Conservation (phyloP, 1,139 yeast species). For the Blastobotrys arbuscula region DNA sequence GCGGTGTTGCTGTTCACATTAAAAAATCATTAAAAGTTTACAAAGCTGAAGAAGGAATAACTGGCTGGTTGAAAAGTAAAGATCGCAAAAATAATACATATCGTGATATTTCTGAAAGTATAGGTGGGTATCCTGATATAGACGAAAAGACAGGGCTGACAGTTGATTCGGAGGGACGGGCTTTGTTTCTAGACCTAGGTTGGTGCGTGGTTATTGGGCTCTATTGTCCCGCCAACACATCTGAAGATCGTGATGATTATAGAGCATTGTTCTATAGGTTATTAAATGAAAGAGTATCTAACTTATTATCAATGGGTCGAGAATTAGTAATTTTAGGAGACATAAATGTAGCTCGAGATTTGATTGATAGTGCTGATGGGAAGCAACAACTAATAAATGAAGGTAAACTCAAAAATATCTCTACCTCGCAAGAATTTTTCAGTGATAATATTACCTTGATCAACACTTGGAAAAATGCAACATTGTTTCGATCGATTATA, state of each 20-base stretch:
- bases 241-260: conserved; percentile 65
- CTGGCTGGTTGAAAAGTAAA: conserved; percentile 51
- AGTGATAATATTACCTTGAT: conserved; percentile 17
- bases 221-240: conserved; percentile 92
- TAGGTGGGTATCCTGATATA: conserved; percentile 68
- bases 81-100: conserved; percentile 23
- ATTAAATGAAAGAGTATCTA: conserved; percentile 55
- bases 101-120: conserved; percentile 32
- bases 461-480: conserved; percentile 26
- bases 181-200: conserved; percentile 68
- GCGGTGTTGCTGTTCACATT: conserved; percentile 87
- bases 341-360: conserved; percentile 70
- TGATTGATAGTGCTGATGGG: conserved; percentile 76
- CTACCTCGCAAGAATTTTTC: conserved; percentile 22
- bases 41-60: conserved; percentile 86
- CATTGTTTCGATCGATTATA: conserved; percentile 28
- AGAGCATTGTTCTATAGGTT: conserved; percentile 53
- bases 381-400: conserved; percentile 42
- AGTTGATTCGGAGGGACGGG: conserved; percentile 81
- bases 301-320: conserved; percentile 38
- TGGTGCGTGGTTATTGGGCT: conserved; percentile 59
- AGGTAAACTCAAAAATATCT: conserved; percentile 26
- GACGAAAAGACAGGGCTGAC: conserved; percentile 40
- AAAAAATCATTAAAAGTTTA: conserved; percentile 46
- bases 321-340: conserved; percentile 81